A percentile compares a stretch with the other conserved stretches of the same genome.
Evolutionary conservation across 192 early-diverging fungal species (phyloP).

Genomic region (Funneliformis mosseae): DNA sequence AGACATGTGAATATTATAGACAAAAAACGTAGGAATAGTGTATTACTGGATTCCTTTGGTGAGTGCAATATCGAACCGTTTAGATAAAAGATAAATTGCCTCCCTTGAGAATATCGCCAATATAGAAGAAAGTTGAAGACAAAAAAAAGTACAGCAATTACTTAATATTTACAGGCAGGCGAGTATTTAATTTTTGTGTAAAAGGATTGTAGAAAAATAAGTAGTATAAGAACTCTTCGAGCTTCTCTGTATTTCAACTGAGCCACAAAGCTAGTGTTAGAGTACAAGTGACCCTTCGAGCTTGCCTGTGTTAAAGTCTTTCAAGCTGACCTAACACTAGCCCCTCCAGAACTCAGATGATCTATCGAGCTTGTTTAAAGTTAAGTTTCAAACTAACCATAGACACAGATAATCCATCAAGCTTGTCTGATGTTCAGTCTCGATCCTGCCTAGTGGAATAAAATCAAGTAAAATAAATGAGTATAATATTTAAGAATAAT

Average conservation of each 20-base stretch:
- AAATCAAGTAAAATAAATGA: constrained; percentile 12
- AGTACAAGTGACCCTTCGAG: constrained; percentile 27
- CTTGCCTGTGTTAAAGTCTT: constrained; percentile 23
- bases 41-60: constrained; percentile 10
- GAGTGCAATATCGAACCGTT: constrained; percentile 27
- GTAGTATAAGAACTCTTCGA: not conserved
- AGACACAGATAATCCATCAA: too few relatives aligned
- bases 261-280: constrained; percentile 23
- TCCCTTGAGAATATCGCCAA: constrained; percentile 22
- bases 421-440: not conserved
- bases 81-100: constrained; percentile 24
- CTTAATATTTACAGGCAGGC: constrained; percentile 22
- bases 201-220: constrained; percentile 15
- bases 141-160: constrained; percentile 25
- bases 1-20: too few relatives aligned
- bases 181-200: not conserved
- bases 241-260: not conserved
- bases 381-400: not conserved
- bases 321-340: constrained; percentile 21
- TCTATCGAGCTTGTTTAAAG: constrained; percentile 22
- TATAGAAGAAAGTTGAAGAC: constrained; percentile 25
- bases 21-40: not conserved
- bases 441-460: constrained; percentile 13
- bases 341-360: constrained; percentile 30
- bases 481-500: constrained; percentile 12